Conservation (phyloP, 1,139 yeast species). For the Magnusiomyces tetraspermus region DNA sequence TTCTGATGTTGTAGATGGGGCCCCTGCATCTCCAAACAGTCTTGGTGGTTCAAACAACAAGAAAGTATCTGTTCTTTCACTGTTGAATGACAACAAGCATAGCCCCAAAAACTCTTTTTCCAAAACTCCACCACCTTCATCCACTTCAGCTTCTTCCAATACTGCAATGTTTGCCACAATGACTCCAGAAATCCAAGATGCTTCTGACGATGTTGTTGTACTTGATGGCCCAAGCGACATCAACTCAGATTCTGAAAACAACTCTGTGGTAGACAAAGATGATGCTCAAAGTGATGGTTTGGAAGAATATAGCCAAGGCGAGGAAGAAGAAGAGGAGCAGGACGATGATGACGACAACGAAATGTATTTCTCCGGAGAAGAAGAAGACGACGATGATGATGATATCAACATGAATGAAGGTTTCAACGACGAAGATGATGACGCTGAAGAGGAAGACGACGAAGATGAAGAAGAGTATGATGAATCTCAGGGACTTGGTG, state of each 20-base stretch:
- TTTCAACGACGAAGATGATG: constrained; percentile 9
- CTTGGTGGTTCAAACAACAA: not conserved
- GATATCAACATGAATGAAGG: constrained; percentile 8
- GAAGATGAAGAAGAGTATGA: not conserved
- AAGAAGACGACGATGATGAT: constrained; percentile 5
- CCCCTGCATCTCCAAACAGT: not conserved
- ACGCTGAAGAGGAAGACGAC: constrained; percentile 6
- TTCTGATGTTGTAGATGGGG: too few relatives aligned
- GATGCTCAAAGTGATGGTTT: not conserved
- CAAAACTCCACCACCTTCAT: not conserved
- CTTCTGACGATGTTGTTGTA: not conserved
- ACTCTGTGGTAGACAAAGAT: constrained; percentile 7
- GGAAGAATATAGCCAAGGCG: not conserved
- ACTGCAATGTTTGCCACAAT: not conserved
- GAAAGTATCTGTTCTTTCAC: not conserved
- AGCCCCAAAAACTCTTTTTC: not conserved
- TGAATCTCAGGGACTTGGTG: constrained; percentile 5
- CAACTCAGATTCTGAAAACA: constrained; percentile 15
- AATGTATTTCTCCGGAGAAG: too few relatives aligned
- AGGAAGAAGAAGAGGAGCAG: constrained; percentile 1
- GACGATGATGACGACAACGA: constrained; percentile 1
- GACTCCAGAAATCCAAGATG: not conserved
- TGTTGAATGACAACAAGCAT: not conserved
- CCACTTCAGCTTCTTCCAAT: too few relatives aligned
- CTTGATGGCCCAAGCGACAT: constrained; percentile 9